Evolutionary conservation across 192 early-diverging fungal species (phyloP), one percentile per base, ranked within the genome.

Genomic region (Phycomyces blakesleeanus): DNA sequence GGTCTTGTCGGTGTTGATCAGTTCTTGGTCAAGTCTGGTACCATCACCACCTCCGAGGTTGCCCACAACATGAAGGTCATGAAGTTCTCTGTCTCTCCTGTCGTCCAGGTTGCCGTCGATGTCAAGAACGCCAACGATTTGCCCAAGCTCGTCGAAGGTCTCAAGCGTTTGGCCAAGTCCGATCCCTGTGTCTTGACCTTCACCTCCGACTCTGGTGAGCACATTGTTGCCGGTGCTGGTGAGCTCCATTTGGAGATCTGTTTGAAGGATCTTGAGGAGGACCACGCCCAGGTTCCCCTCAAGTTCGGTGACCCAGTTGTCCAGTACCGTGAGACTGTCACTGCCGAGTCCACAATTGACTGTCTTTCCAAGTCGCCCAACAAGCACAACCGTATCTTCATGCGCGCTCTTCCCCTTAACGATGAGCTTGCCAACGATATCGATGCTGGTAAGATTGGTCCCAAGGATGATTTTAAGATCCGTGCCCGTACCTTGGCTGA

Each of bases 331-430:
- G 96, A 98, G 79, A 98, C 96, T 12, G 87, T 96, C 69, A 75
- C 78, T 63, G 77, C 85, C 63, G 89, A 90, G 79, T 96, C 94
- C 21, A 77, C 75, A 61, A 83, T 93, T 47, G 68, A 75, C 57
- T 84, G 85, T 52, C 78, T 98, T 70, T 90, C 96, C 74, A 97
- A 98, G 86, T 97, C 94, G 49, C 93, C 96, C 76, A 98, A 98
- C 91, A 98, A 98, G 89, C 96, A 97, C 86, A 98, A 98, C 89
- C 96, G 96, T 95, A 86, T 98, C 81, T 94, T 85, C 85, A 88
- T 98, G 92, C 91, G 79, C 75, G 96, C 96, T 38, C 50, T 63
- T 12, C 96, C 96, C 38, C 63, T 98, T 49, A 74, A 78, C 53
- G 92, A 95, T 68, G 91, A 93, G 52, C 82, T 93, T 42, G 76